Conservation (phyloP, 345 rosid species). For the Carallia pectinifolia region DNA sequence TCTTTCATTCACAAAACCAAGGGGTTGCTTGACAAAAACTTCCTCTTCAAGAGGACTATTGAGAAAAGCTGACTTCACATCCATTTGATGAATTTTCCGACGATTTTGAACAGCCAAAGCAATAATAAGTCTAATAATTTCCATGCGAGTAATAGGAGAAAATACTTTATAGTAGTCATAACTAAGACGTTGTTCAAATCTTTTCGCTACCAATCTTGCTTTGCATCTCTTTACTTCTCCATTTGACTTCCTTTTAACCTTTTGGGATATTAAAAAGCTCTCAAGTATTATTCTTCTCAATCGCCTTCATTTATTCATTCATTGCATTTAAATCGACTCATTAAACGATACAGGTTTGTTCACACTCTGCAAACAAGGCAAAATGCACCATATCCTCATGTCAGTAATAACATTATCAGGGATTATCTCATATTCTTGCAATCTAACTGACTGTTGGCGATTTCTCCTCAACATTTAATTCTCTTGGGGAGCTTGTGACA, state of each 20-base stretch:
- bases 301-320: neutral
- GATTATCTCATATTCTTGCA: neutral
- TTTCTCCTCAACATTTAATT: neutral
- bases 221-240: neutral
- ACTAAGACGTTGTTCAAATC: neutral
- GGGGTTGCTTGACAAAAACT: neutral
- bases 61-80: too few relatives aligned
- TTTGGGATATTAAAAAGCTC: neutral
- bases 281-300: neutral
- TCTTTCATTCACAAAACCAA: neutral
- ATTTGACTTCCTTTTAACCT: neutral
- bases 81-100: too few relatives aligned
- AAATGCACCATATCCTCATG: neutral
- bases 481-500: neutral
- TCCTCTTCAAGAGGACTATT: neutral
- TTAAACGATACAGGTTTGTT: neutral
- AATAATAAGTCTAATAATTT: neutral
- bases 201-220: neutral
- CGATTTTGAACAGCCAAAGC: too few relatives aligned
- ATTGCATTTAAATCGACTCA: neutral
- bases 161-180: neutral
- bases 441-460: neutral
- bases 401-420: neutral
- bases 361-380: neutral
- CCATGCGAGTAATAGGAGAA: neutral